Evolutionary conservation across 1,284 basidiomycete species (phyloP).

Genomic region (Leccinum solheimii): DNA sequence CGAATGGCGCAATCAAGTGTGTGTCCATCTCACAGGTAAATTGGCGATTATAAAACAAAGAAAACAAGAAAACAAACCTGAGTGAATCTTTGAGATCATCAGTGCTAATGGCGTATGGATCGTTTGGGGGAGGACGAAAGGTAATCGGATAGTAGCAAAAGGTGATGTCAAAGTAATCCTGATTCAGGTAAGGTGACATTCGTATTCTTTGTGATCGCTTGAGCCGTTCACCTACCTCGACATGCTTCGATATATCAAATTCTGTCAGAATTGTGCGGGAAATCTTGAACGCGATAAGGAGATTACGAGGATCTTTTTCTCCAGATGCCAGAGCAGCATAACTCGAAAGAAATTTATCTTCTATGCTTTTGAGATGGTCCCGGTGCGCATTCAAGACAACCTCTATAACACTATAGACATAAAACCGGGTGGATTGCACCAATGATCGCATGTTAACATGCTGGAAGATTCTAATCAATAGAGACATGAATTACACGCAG

Average conservation of each 20-base stretch:
- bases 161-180: slow-evolving; percentile 93
- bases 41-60: slow-evolving; percentile 19
- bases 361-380: slow-evolving; percentile 70
- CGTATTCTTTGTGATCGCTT: background rate
- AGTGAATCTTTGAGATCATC: slow-evolving; percentile 83
- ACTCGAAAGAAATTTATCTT: slow-evolving; percentile 69
- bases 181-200: slow-evolving; percentile 1
- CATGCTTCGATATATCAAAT: slow-evolving; percentile 73
- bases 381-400: slow-evolving; percentile 74
- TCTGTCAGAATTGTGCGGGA: slow-evolving; percentile 84
- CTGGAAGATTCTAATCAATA: slow-evolving; percentile 61
- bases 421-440: slow-evolving; percentile 80
- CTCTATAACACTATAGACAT: slow-evolving; percentile 84
- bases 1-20: background rate
- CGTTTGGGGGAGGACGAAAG: slow-evolving; percentile 92
- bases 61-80: slow-evolving; percentile 43
- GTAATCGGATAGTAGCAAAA: slow-evolving; percentile 99
- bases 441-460: slow-evolving; percentile 82
- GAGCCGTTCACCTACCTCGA: slow-evolving; percentile 62
- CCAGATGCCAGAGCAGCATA: slow-evolving; percentile 86
- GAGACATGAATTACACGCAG: background rate
- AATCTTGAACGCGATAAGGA: slow-evolving; percentile 89
- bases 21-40: slow-evolving; percentile 14
- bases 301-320: slow-evolving; percentile 97
- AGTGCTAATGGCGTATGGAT: slow-evolving; percentile 90